Base-by-base conservation (phyloP, 176 grass and related monocot species). In the Carex kokanica region DNA sequence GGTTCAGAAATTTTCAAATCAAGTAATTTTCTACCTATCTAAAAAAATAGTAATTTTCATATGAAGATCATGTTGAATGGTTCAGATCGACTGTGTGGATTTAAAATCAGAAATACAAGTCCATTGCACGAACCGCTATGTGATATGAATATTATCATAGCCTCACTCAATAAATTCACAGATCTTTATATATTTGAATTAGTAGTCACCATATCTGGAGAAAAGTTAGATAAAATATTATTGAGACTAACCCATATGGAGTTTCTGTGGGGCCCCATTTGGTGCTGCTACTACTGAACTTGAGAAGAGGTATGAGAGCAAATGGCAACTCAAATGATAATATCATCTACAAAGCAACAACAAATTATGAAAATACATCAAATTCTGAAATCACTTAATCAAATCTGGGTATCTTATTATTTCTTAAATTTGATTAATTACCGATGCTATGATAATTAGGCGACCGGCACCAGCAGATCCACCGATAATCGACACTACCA, bases 191-290 rank as follows among this genome's bases (percentile, higher is more conserved):
- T 4, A 13, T 73, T 24, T 49, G 18, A 72, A 73, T 73, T 49
- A 47, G 3, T 49, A 73, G 45, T 73, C 13, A 47, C 3, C 68
- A 73, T 73, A 23, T 9, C 45, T 43, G 9, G 8, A 60, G 31
- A 41, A 47, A 60, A 27, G 8, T 11, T 49, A 8, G 59, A 18
- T 79, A n/a, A 18, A n/a, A 18, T 63, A 27, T 80, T 21, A 5
- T 56, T 56, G 25, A 55, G 36, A 60, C 94, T 87, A 87, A 97
- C 94, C 64, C 80, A 89, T 54, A 94, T 88, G 49, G 94, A 97
- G 78, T 97, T 94, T 75, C 91, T 92, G 88, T 97, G 90, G 11
- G 92, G 92, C 9, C 94, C 94, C 90, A 97, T 91, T 97, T 97
- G 17, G 85, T 94, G 1, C 20, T 74, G 62, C 94, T 91, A 84